Evolutionary conservation across 805 yeast genomes (phyloP).

Genomic region (Myxozyma mucilagina): DNA sequence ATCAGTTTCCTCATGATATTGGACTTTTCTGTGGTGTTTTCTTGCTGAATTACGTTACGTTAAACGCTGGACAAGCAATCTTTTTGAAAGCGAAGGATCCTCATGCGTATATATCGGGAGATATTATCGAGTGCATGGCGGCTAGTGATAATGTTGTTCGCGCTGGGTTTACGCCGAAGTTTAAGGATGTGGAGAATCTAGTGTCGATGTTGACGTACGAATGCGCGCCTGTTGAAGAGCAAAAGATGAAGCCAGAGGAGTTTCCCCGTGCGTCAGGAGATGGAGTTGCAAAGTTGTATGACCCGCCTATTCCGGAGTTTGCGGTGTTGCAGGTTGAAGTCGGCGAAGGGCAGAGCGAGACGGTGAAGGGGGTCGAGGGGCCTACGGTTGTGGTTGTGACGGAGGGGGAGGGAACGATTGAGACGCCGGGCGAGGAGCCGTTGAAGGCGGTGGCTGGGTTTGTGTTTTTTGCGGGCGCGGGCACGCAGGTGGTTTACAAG

Average conservation of each 20-base stretch:
- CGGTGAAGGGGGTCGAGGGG: constrained; percentile 66
- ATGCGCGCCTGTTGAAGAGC: constrained; percentile 86
- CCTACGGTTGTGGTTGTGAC: constrained; percentile 87
- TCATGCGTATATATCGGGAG: constrained; percentile 96
- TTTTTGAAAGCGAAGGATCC: constrained; percentile 96
- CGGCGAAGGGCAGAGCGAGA: constrained; percentile 52
- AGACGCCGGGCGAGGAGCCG: constrained; percentile 43
- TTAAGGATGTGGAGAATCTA: constrained; percentile 88
- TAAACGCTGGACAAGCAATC: constrained; percentile 92
- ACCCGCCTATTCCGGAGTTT: constrained; percentile 97
- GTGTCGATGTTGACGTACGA: constrained; percentile 89
- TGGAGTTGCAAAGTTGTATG: constrained; percentile 53
- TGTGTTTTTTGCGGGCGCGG: constrained; percentile 84
- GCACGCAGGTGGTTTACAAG: constrained; percentile 58
- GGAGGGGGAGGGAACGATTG: constrained; percentile 70
- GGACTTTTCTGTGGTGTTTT: constrained; percentile 96
- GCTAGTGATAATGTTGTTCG: constrained; percentile 98
- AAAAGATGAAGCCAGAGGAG: constrained; percentile 72
- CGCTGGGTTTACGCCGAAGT: constrained; percentile 99
- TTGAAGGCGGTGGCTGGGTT: constrained; percentile 65
- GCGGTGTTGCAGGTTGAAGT: constrained; percentile 84
- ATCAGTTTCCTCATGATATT: constrained; percentile 89
- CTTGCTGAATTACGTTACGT: constrained; percentile 80
- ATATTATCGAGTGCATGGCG: constrained; percentile 99
- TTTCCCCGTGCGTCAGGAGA: constrained; percentile 47